A percentile compares a stretch with the other conserved stretches of the same genome.
Conservation (phyloP, 306 rosid genomes). For the Psophocarpus tetragonolobus region DNA sequence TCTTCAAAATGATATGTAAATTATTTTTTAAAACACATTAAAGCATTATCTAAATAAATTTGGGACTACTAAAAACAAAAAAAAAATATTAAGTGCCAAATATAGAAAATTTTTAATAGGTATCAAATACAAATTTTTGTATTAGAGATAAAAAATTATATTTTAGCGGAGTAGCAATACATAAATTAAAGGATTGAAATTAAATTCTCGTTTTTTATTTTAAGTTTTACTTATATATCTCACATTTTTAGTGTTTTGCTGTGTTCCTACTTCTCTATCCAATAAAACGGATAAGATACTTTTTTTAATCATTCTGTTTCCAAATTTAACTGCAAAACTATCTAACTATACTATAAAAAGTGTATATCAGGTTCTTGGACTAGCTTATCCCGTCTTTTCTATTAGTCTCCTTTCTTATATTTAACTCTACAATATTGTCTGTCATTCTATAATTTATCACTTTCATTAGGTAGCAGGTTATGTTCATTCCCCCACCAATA, state of each 20-base stretch:
- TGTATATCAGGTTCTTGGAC: not conserved
- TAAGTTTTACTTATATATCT: not conserved
- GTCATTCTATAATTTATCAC: constrained; percentile 28
- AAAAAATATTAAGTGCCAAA: too few species aligned
- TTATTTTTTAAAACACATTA: too few species aligned
- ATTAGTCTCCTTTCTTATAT: constrained; percentile 40
- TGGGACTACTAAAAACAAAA: too few species aligned
- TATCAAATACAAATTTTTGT: too few species aligned
- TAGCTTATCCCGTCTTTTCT: not conserved
- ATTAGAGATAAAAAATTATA: too few species aligned
- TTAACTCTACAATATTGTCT: constrained; percentile 37
- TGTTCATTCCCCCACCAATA: constrained; percentile 40
- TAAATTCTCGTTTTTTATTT: not conserved
- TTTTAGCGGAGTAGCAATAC: too few species aligned
- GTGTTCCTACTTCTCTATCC: not conserved
- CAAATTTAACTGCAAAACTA: not conserved
- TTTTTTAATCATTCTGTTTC: not conserved
- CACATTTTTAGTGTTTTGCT: not conserved
- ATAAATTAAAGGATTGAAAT: not conserved
- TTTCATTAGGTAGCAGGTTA: constrained; percentile 41
- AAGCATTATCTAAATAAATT: too few species aligned
- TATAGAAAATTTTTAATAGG: too few species aligned
- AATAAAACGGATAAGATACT: not conserved
- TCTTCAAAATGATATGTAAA: too few species aligned
- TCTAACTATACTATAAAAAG: not conserved